Evolutionary conservation across 345 rosid species (phyloP).

Genomic region (Garcia nutans): DNA sequence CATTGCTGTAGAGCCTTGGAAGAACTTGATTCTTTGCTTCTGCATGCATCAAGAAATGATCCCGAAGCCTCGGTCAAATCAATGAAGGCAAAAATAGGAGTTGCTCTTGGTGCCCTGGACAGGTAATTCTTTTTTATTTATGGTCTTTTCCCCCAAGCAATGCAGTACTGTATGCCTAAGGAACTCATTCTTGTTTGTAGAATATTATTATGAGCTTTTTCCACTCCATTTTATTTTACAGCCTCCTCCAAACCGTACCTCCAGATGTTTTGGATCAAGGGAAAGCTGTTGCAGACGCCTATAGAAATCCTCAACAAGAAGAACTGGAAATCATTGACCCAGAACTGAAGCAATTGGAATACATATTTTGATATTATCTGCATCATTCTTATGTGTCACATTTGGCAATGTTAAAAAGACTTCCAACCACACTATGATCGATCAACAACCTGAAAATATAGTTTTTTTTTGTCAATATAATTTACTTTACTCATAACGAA

Average conservation of each 20-base stretch:
- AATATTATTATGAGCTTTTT: too few relatives aligned
- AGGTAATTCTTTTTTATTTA: slow-evolving; percentile 33
- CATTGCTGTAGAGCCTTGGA: slow-evolving; percentile 53
- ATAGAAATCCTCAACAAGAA: slow-evolving; percentile 41
- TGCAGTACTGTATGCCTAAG: too few relatives aligned
- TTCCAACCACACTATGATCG: not conserved
- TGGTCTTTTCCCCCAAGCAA: too few relatives aligned
- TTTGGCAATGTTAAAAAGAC: not conserved
- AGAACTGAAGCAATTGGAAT: slow-evolving; percentile 62
- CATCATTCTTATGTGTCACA: not conserved
- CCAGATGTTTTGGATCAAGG: slow-evolving; percentile 60
- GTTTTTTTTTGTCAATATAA: not conserved
- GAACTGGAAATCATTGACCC: slow-evolving; percentile 46
- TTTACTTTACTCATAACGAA: not conserved
- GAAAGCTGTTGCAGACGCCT: slow-evolving; percentile 70
- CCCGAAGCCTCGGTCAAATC: slow-evolving; percentile 50
- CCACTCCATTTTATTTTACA: slow-evolving; percentile 22
- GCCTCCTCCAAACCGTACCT: slow-evolving; percentile 75
- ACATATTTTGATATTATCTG: slow-evolving; percentile 42
- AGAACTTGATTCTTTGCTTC: slow-evolving; percentile 71
- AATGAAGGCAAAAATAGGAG: slow-evolving; percentile 64
- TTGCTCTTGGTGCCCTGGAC: slow-evolving; percentile 56
- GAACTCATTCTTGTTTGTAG: too few relatives aligned
- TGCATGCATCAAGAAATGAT: slow-evolving; percentile 72
- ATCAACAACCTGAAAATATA: not conserved